A percentile compares a stretch with the other conserved stretches of the same genome.
Conservation (phyloP, 1,284 basidiomycete species). For the Sporisorium iseilematis-ciliati region DNA sequence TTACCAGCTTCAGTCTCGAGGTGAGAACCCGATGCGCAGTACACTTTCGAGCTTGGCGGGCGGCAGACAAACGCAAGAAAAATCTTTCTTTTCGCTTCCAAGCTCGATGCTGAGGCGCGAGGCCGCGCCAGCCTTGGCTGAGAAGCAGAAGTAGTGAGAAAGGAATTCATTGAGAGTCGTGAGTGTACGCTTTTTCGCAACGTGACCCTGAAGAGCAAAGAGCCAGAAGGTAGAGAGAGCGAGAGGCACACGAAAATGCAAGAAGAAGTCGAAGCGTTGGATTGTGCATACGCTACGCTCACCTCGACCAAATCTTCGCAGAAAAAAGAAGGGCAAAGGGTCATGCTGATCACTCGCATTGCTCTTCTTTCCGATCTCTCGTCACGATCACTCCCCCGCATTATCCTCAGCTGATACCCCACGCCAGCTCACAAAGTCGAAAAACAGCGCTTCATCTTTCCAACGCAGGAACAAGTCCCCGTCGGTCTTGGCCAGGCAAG, state of each 20-base stretch:
- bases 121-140: slow-evolving; percentile 32
- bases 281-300: slow-evolving; percentile 1
- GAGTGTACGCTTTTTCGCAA: background rate
- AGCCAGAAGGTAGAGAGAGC: too few species aligned
- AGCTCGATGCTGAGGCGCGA: background rate
- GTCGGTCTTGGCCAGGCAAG: background rate
- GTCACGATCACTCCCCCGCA: slow-evolving; percentile 52
- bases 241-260: background rate
- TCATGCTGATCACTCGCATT: slow-evolving; percentile 27
- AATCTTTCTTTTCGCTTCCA: slow-evolving; percentile 23
- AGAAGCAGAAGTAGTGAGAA: background rate
- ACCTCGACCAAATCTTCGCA: slow-evolving; percentile 15
- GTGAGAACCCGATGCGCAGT: slow-evolving; percentile 3
- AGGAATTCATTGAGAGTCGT: slow-evolving; percentile 50
- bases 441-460: slow-evolving; percentile 3
- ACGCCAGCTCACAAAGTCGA: slow-evolving; percentile 7
- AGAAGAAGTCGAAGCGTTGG: slow-evolving; percentile 7
- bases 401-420: slow-evolving; percentile 16
- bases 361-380: slow-evolving; percentile 35
- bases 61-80: background rate
- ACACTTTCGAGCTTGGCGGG: too few species aligned
- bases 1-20: background rate
- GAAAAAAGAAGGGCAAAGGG: background rate
- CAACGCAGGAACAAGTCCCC: background rate
- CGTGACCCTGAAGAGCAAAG: slow-evolving; percentile 8